These are phyloP conservation scores for Termitomyces sp. DNA, from an alignment of 768 basidiomycete species.

Conservation along the genomic window DNA sequence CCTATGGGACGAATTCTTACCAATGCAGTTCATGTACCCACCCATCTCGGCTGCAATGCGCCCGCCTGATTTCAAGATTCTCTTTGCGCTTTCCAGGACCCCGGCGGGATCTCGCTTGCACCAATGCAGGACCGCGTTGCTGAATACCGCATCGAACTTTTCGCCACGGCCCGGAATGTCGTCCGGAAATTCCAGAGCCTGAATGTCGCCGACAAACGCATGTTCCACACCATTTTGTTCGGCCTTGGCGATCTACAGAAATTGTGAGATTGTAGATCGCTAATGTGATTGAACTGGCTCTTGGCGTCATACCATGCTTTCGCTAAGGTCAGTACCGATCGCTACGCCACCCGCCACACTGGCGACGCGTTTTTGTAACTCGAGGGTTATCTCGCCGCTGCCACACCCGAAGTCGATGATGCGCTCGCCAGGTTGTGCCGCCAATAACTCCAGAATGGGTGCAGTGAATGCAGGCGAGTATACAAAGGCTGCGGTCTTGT, in stretches of 20 bases:
- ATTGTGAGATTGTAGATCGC: not conserved
- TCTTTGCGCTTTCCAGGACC: constrained; percentile 60
- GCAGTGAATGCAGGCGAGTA: constrained; percentile 53
- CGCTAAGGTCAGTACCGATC: constrained; percentile 68
- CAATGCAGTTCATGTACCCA: constrained; percentile 69
- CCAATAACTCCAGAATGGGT: constrained; percentile 58
- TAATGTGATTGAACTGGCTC: not conserved
- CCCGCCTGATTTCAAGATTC: constrained; percentile 66
- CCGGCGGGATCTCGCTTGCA: constrained; percentile 72
- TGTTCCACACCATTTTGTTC: constrained; percentile 42
- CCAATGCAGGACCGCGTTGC: constrained; percentile 83
- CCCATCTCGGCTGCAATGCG: constrained; percentile 78
- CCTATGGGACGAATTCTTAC: constrained; percentile 31
- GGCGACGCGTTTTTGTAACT: constrained; percentile 53
- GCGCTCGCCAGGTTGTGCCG: constrained; percentile 62
- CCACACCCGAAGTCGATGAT: constrained; percentile 84
- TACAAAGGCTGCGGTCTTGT: constrained; percentile 66
- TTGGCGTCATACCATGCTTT: constrained; percentile 60
- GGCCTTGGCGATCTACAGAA: constrained; percentile 54
- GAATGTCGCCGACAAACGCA: constrained; percentile 55
- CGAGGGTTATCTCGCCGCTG: constrained; percentile 71
- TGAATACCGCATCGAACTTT: constrained; percentile 74
- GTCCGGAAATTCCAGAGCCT: constrained; percentile 40
- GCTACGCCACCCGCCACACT: constrained; percentile 43
- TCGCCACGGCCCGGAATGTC: constrained; percentile 29